Percentiles rank a stretch among this genome's conserved stretches.
Conservation (phyloP, 75 land plant species). For the Ceratopteris richardii region DNA sequence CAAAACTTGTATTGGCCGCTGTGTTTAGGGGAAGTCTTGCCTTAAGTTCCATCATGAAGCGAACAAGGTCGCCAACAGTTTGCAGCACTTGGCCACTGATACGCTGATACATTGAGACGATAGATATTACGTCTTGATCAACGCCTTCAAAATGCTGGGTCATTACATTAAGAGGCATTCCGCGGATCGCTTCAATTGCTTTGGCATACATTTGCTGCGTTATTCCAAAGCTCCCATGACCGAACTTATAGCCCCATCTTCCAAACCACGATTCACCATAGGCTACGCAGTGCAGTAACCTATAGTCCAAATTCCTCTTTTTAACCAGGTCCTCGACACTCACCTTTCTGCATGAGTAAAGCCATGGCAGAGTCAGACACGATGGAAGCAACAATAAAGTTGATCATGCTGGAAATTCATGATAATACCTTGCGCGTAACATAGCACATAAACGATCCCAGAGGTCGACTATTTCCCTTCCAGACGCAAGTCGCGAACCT, state of each 20-base stretch:
- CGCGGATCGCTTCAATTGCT: constrained; percentile 56
- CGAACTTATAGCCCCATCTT: constrained; percentile 65
- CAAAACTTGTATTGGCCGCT: neutral
- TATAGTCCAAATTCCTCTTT: constrained; percentile 63
- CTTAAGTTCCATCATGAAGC: constrained; percentile 62
- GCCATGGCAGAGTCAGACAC: neutral
- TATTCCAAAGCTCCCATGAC: constrained; percentile 67
- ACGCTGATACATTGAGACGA: constrained; percentile 46
- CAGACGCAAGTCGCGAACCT: constrained; percentile 62
- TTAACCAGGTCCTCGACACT: constrained; percentile 63
- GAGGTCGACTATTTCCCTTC: constrained; percentile 62
- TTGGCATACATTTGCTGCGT: constrained; percentile 53
- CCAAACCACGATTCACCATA: constrained; percentile 62
- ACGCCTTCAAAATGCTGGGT: constrained; percentile 22
- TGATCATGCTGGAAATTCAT: neutral
- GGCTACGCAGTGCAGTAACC: constrained; percentile 72
- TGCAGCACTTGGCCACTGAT: constrained; percentile 37
- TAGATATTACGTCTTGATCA: constrained; percentile 13
- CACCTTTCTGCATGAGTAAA: constrained; percentile 48
- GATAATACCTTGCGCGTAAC: constrained; percentile 48
- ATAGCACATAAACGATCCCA: constrained; percentile 75
- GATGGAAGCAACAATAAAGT: neutral
- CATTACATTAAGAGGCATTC: constrained; percentile 36
- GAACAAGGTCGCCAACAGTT: constrained; percentile 51
- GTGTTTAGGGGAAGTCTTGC: constrained; percentile 29